A percentile compares a stretch with the other conserved stretches of the same genome.
These are phyloP conservation scores for Herpotrichia juniperi DNA, from an alignment of 2,329 filamentous ascomycete genomes.

Conservation along the genomic window DNA sequence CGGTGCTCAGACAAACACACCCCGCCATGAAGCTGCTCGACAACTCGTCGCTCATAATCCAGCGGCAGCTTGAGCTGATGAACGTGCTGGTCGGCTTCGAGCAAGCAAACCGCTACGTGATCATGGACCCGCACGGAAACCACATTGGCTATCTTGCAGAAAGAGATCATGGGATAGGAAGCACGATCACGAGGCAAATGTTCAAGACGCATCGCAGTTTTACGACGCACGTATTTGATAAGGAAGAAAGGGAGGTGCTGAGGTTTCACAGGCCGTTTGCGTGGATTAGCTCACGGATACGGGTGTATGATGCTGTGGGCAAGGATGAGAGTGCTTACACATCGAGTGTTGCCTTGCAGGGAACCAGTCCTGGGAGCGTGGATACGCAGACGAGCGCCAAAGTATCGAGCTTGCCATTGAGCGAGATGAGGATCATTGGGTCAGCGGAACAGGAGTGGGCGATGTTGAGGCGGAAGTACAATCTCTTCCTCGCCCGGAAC, in stretches of 20 bases:
- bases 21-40: slow-evolving; percentile 63
- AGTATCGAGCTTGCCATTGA: slow-evolving; percentile 60
- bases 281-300: slow-evolving; percentile 65
- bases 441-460: slow-evolving; percentile 70
- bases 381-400: slow-evolving; percentile 54
- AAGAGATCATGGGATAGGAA: slow-evolving; percentile 64
- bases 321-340: slow-evolving; percentile 35
- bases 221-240: slow-evolving; percentile 69
- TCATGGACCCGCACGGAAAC: slow-evolving; percentile 67
- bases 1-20: slow-evolving; percentile 63
- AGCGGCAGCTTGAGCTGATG: slow-evolving; percentile 69
- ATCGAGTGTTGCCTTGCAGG: slow-evolving; percentile 52
- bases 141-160: slow-evolving; percentile 70
- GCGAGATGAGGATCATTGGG: slow-evolving; percentile 67
- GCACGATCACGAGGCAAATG: slow-evolving; percentile 63
- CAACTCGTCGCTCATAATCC: slow-evolving; percentile 67
- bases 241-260: slow-evolving; percentile 64
- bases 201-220: slow-evolving; percentile 68
- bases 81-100: slow-evolving; percentile 70
- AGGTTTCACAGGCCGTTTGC: slow-evolving; percentile 68
- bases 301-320: slow-evolving; percentile 42
- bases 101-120: slow-evolving; percentile 70
- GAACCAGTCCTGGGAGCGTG: slow-evolving; percentile 50
- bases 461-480: slow-evolving; percentile 67
- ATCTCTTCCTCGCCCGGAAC: slow-evolving; percentile 65